These are phyloP conservation scores for Rhododendron vialii DNA, from an alignment of 148 eudicot genomes.

Conservation along the genomic window DNA sequence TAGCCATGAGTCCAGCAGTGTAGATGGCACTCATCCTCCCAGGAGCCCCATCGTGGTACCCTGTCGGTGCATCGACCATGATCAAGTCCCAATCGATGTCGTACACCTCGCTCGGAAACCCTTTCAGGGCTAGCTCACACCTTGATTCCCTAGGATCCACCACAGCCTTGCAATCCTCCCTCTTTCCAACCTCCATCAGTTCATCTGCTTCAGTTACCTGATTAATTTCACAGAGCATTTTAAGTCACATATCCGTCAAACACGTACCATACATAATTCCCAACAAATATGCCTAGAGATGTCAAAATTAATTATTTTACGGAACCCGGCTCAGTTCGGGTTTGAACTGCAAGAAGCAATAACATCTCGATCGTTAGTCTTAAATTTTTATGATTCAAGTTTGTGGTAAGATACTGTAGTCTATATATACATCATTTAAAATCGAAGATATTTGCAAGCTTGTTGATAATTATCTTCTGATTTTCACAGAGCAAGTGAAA, in stretches of 20 bases:
- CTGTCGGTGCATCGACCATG: constrained; percentile 91
- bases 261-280: neutral
- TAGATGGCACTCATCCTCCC: constrained; percentile 77
- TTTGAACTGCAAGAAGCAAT: neutral
- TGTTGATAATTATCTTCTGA: no score
- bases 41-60: constrained; percentile 60
- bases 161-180: constrained; percentile 45
- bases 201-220: constrained; percentile 39
- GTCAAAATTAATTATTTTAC: neutral
- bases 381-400: neutral
- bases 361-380: neutral
- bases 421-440: no score
- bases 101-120: constrained; percentile 48
- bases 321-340: neutral
- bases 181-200: constrained; percentile 34
- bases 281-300: neutral
- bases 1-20: constrained; percentile 70
- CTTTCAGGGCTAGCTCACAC: constrained; percentile 48
- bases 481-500: no score
- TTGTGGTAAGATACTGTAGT: neutral
- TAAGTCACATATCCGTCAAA: neutral
- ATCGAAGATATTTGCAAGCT: no score
- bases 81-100: constrained; percentile 78
- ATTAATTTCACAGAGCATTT: neutral
- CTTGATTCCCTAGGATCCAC: constrained; percentile 37